Percentiles rank a stretch among this genome's conserved stretches.
Conservation (phyloP, 495 filamentous ascomycete genomes). For the Xylaria castorea region DNA sequence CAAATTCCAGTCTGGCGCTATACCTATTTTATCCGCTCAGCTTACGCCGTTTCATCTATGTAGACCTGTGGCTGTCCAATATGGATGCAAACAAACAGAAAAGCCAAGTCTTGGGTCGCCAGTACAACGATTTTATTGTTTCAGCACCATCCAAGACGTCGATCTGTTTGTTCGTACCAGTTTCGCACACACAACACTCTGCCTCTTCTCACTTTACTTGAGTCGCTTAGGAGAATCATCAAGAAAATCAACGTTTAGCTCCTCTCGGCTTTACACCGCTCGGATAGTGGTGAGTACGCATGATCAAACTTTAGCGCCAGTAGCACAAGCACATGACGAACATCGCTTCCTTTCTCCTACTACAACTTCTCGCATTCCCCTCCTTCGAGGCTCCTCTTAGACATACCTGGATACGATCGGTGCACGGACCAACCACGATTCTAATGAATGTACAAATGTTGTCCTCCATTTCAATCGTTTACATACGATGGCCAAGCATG, state of each 20-base stretch:
- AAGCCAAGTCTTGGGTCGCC: neutral
- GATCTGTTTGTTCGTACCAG: neutral
- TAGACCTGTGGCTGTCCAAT: constrained; percentile 17
- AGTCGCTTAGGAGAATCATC: neutral
- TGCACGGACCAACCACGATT: neutral
- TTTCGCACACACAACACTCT: neutral
- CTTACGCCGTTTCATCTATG: neutral
- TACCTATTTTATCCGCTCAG: neutral
- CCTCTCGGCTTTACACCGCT: constrained; percentile 1
- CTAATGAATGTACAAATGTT: neutral
- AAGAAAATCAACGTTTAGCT: neutral
- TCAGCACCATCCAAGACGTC: neutral
- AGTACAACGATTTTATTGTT: neutral
- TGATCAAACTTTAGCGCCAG: constrained; percentile 9
- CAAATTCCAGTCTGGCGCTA: neutral
- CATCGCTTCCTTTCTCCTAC: neutral
- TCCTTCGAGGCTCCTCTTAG: constrained; percentile 5
- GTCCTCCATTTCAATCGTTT: neutral
- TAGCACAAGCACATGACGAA: constrained; percentile 16
- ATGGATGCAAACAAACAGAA: constrained; percentile 7
- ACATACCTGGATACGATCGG: neutral
- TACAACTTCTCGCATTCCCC: constrained; percentile 2
- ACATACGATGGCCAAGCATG: too few species aligned
- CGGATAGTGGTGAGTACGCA: neutral
- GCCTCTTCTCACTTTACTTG: neutral